Base-by-base conservation (phyloP, 371 early-diverging fungal species). In the Rhizopus sp. region DNA sequence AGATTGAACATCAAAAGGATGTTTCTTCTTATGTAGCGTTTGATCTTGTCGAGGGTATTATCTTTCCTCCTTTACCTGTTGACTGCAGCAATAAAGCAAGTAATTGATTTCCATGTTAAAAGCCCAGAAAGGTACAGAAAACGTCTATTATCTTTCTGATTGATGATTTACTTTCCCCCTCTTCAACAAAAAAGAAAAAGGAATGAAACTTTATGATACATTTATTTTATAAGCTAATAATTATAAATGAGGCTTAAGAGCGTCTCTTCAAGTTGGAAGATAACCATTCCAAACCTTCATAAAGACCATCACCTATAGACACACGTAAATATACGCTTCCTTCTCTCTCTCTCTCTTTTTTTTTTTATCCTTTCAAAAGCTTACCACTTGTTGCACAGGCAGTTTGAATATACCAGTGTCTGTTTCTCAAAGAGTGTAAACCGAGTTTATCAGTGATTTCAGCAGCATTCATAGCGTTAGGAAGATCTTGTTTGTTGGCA, bases 401-500 rank as follows among this genome's bases (percentile, higher is more conserved):
- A 9, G 94, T 87, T 64, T 91, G 92, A 61, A 93, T 89, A 50
- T 90, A 87, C 97, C 97, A 98, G 64, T 88, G 92, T 64, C 98
- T 78, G 76, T 90, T 90, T 77, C 89, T 89, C 64, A 98, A 76
- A 17, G 87, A 81, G 54, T 89, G 88, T 64, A 98, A 77, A 31
- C 94, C 94, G 41, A 98, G 75, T 23, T 86, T 85, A 58, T 95
- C 94, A n/a, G 94, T 89, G 48, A 98, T 92, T 72, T 98, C 95
- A 35, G 96, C 92, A 35, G 92, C 84, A 45, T 88, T 86, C 95
- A 97, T 92, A 51, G 97, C 95, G 17, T 95, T 94, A 30, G 85
- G 86, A 84, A 96, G 85, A 81, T 98, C 98, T 81, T 94, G 97
- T 82, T 98, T 96, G 81, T 97, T 96, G 53, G 97, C 97, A 76